Percentiles rank a stretch among this genome's conserved stretches.
Conservation (phyloP, 371 early-diverging fungal genomes). For the Cokeromyces recurvatus region DNA sequence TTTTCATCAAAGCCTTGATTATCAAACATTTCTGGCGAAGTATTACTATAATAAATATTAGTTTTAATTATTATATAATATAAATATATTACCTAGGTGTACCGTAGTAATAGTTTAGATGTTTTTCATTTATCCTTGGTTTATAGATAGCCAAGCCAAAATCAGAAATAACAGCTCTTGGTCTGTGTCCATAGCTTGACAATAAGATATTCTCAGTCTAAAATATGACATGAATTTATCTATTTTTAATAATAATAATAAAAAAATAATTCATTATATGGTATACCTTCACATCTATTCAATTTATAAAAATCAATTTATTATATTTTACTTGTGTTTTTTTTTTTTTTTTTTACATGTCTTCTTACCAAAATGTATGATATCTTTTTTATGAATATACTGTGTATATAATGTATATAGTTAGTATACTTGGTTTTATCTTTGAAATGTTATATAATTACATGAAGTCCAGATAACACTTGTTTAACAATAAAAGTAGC, state of each 20-base stretch:
- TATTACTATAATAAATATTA: no score
- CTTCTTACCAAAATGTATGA: conserved; percentile 16
- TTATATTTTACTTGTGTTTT: no score
- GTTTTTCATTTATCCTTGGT: background rate
- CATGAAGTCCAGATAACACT: conserved; percentile 3
- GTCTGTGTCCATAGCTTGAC: background rate
- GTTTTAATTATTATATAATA: no score
- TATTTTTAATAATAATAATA: no score
- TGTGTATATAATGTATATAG: background rate
- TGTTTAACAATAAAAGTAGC: conserved; percentile 6
- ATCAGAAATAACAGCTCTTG: conserved; percentile 10
- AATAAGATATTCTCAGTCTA: conserved; percentile 13
- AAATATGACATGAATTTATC: no score
- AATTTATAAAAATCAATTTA: no score
- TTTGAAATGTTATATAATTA: background rate
- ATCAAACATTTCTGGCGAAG: no score
- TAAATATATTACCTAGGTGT: background rate
- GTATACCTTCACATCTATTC: no score
- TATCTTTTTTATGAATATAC: conserved; percentile 12
- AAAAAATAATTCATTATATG: no score
- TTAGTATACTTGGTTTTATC: background rate
- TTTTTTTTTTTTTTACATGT: no score
- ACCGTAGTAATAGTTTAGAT: conserved; percentile 1
- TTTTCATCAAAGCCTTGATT: conserved; percentile 3
- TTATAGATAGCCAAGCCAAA: conserved; percentile 5